A percentile compares a stretch with the other conserved stretches of the same genome.
Evolutionary conservation across 768 basidiomycete genomes (phyloP).

Genomic region (Collybia nuda): DNA sequence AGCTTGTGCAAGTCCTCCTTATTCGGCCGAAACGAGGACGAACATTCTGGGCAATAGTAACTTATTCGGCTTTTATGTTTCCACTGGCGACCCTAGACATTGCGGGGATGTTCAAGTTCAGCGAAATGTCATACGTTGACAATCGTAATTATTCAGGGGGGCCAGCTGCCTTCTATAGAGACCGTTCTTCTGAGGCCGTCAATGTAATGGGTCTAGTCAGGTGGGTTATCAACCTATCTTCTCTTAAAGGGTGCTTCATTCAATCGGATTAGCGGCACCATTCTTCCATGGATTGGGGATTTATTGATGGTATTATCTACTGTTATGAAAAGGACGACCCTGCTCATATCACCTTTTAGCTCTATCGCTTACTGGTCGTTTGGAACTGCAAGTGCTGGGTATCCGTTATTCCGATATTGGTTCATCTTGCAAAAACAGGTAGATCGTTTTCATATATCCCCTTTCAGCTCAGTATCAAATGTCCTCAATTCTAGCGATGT

Average conservation of each 20-base stretch:
- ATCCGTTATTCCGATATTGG: constrained; percentile 21
- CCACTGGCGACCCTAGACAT: constrained; percentile 29
- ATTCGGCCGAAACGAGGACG: constrained; percentile 33
- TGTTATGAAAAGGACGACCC: no score
- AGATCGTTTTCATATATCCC: constrained; percentile 2
- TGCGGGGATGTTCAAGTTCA: constrained; percentile 27
- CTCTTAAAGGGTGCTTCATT: neutral
- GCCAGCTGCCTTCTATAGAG: constrained; percentile 12
- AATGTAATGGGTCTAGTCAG: constrained; percentile 31
- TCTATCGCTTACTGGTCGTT: constrained; percentile 32
- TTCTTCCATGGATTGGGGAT: constrained; percentile 36
- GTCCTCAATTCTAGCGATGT: constrained; percentile 22
- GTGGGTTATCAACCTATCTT: constrained; percentile 17
- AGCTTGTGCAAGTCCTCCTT: constrained; percentile 32
- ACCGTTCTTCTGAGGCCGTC: constrained; percentile 17
- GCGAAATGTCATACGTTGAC: constrained; percentile 28
- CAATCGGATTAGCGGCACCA: constrained; percentile 19
- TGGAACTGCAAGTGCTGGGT: constrained; percentile 31
- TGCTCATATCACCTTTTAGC: constrained; percentile 15
- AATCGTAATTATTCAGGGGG: constrained; percentile 14
- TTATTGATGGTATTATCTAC: constrained; percentile 27
- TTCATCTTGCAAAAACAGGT: constrained; percentile 35
- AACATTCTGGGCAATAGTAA: constrained; percentile 31
- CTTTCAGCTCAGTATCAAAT: no score
- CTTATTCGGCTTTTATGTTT: constrained; percentile 30